Evolutionary conservation across 306 rosid genomes (phyloP).

Genomic region (Echinosophora koreensis): DNA sequence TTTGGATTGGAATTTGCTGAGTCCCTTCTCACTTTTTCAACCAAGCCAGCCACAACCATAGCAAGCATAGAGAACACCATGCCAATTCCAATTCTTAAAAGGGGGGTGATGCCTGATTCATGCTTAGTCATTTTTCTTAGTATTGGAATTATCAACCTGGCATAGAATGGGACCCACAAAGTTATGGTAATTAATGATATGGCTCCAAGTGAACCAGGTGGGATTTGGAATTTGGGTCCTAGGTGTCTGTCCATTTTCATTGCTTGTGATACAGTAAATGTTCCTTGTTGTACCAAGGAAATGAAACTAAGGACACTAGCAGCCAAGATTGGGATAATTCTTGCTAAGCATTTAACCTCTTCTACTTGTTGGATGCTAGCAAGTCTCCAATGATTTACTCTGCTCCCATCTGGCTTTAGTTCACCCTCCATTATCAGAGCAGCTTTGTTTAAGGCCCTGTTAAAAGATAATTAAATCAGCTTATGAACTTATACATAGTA

Average conservation of each 20-base stretch:
- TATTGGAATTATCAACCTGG: slow-evolving; percentile 55
- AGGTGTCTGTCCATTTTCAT: slow-evolving; percentile 74
- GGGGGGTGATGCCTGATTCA: slow-evolving; percentile 68
- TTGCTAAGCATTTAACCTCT: slow-evolving; percentile 63
- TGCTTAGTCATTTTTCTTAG: slow-evolving; percentile 57
- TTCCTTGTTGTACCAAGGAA: slow-evolving; percentile 58
- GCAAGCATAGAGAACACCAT: slow-evolving; percentile 60
- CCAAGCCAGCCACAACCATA: slow-evolving; percentile 65
- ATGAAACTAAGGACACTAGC: slow-evolving; percentile 59
- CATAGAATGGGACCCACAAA: slow-evolving; percentile 67
- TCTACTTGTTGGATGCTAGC: slow-evolving; percentile 72
- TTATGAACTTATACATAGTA: background rate
- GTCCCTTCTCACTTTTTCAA: slow-evolving; percentile 64
- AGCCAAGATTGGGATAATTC: slow-evolving; percentile 65
- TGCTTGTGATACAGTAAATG: slow-evolving; percentile 74
- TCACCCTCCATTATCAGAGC: slow-evolving; percentile 64
- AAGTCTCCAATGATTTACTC: slow-evolving; percentile 59
- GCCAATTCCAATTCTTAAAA: slow-evolving; percentile 73
- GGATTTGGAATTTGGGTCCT: slow-evolving; percentile 72
- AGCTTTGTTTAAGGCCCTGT: slow-evolving; percentile 66
- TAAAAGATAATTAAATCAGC: background rate
- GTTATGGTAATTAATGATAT: slow-evolving; percentile 58
- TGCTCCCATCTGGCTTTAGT: slow-evolving; percentile 56
- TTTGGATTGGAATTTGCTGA: slow-evolving; percentile 47
- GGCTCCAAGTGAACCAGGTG: slow-evolving; percentile 68